Evolutionary conservation across 331 rosid genomes (phyloP).

Genomic region (Prunus yedoensis): DNA sequence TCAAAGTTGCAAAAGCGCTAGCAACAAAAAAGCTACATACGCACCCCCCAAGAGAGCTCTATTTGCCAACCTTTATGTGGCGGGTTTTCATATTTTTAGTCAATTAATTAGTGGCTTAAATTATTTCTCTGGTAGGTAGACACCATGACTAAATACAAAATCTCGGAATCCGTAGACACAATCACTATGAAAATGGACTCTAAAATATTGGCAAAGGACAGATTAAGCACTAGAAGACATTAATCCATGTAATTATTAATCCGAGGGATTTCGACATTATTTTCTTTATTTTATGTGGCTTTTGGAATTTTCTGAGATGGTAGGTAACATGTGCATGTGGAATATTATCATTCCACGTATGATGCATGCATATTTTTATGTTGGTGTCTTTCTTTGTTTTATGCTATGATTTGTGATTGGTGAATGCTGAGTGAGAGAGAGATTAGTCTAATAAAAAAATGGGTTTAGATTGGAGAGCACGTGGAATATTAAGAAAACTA

Average conservation of each 20-base stretch:
- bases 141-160: too few species aligned
- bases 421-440: neutral
- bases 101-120: too few species aligned
- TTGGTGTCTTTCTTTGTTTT: neutral
- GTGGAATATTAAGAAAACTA: neutral
- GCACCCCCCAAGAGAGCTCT: too few species aligned
- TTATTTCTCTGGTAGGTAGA: too few species aligned
- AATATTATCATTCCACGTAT: slow-evolving; percentile 7
- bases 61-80: too few species aligned
- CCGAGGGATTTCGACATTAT: neutral
- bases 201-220: neutral
- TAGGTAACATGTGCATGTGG: neutral
- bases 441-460: neutral
- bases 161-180: too few species aligned
- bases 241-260: too few species aligned
- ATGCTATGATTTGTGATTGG: neutral
- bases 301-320: neutral
- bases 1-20: too few species aligned
- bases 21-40: too few species aligned
- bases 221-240: neutral
- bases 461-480: neutral
- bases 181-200: neutral
- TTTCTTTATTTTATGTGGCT: neutral
- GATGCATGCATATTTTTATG: neutral
- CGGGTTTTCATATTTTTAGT: too few species aligned